Evolutionary conservation across 352 stramenopile species (phyloP).

Genomic region (Pythium phragmitis): DNA sequence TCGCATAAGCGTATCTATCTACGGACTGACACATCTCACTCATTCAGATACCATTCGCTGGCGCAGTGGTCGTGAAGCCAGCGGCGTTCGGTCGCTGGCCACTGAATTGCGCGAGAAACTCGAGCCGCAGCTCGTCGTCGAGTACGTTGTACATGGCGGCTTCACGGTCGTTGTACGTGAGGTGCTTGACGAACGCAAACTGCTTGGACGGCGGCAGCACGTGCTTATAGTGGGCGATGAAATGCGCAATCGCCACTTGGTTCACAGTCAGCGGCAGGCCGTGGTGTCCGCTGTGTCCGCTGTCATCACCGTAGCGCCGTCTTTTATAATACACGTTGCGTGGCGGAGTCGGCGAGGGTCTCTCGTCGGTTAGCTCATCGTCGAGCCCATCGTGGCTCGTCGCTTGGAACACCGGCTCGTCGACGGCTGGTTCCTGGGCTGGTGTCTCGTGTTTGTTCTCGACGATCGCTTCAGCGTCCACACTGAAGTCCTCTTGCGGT

Average conservation of each 20-base stretch:
- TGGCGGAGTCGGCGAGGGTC: neutral
- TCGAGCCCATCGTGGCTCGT: neutral
- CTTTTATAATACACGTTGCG: constrained; percentile 4
- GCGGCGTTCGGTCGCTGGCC: neutral
- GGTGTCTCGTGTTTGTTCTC: neutral
- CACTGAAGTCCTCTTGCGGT: neutral
- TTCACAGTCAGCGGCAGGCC: constrained; percentile 28
- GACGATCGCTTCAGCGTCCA: neutral
- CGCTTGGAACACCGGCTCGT: too few relatives aligned
- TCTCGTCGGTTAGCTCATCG: neutral
- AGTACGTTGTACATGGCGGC: constrained; percentile 69
- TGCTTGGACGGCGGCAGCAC: constrained; percentile 28
- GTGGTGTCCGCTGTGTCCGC: neutral
- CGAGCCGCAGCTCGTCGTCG: constrained; percentile 41
- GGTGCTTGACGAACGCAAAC: constrained; percentile 43
- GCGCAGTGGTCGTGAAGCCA: too few relatives aligned
- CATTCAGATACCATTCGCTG: too few relatives aligned
- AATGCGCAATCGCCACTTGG: constrained; percentile 44
- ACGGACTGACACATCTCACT: neutral
- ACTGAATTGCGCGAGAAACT: constrained; percentile 43
- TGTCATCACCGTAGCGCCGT: constrained; percentile 8
- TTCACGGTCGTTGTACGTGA: constrained; percentile 44
- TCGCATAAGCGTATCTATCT: constrained; percentile 5
- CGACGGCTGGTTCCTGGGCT: neutral
- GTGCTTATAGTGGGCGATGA: constrained; percentile 38